Evolutionary conservation across 2,329 filamentous ascomycete genomes (phyloP), one percentile per base, ranked within the genome.

Genomic region (Talaromyces sp.): DNA sequence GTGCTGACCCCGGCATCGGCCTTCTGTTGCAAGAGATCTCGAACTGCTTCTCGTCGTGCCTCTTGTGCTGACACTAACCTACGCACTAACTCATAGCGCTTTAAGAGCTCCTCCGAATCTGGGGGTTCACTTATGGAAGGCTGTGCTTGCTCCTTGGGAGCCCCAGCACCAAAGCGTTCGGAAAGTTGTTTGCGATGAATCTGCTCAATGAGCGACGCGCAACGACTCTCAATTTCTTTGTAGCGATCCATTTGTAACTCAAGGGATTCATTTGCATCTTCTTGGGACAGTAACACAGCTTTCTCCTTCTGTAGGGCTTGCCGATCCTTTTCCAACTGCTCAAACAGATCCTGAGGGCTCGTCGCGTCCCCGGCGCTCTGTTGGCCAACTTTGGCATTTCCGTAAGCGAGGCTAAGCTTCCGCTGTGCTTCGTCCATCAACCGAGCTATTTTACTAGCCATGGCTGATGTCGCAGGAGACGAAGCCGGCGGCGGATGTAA

Each of bases 391-490:
- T 83, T 83, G 2, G 86, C 86, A 68, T 89, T 88, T 25, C 81
- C 81, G 53, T 78, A 78, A 50, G 73, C 72, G 19, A 71, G 66
- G 1, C 88, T 84, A 10, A 92, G 78, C 62, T 87, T 85, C 64
- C 86, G 83, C 62, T 90, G 85, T 63, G 89, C 89, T 59, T 90
- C 85, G 6, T 88, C 77, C 60, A 91, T 83, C 5, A 89, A 78
- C 3, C 85, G 82, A 4, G 84, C 83, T 64, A 91, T 87, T 63
- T 84, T 87, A 13, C 83, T 81, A 58, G 89, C 84, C 9, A 91
- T 81, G 3, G 84, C 84, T 60, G 84, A 87, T 25, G 87, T 88
- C 1, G 87, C 87, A 81, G 85, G 19, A 80, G 89, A 65, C 10
- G 65, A 56, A 15, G 69, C 64, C 66, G 84, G 70, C 2, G 69